Base-by-base conservation (phyloP, 169 alveolate genomes). In the Cryptosporidium viatorum region DNA sequence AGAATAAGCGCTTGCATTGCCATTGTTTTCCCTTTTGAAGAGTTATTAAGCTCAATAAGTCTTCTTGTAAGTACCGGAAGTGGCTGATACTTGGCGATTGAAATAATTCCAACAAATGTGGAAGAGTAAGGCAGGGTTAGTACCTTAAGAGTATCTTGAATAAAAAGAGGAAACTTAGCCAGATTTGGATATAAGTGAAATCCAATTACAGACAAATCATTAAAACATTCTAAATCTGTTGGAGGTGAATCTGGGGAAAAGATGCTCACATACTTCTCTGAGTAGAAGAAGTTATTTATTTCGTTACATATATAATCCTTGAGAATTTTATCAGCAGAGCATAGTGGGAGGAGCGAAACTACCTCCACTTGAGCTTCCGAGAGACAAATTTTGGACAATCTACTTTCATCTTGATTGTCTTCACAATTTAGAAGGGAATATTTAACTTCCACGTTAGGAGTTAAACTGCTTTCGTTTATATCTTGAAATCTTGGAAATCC, bases 371-470 rank as follows among this genome's bases (percentile, higher is more conserved):
- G 45, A 37, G 55, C 33, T 1, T 48, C 68, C 10, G 48, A 16
- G 14, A 23, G 35, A 26, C 14, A 70, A 8, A 14, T 23, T 26
- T 48, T 70, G 33, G 68, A 70, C 2, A 48, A 16, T 16, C 39
- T 8, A 21, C 10, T 16, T 16, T 45, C 18, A 69, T 37, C 48
- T 73, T 52, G 23, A 67, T 37, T 33, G 23, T 16, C 26, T 2
- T 9, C 55, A 67, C 18, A 35, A 23, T 26, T 48, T 39, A 73
- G 39, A 33, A 73, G 55, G 5, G 31, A 29, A 18, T 73, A 73
- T 59, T 55, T 73, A 37, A 73, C 55, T 55, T 73, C 86, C 16
- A 73, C 71, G 31, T 73, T 73, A 23, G 86, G 86, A 21, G 35
- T 52, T 7, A 55, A 39, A 35, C 86, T 16, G 26, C 86, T 73